phyloP scores from a whole-genome alignment of 306 rosid genomes.

The Ziziphus jujuba region DNA sequence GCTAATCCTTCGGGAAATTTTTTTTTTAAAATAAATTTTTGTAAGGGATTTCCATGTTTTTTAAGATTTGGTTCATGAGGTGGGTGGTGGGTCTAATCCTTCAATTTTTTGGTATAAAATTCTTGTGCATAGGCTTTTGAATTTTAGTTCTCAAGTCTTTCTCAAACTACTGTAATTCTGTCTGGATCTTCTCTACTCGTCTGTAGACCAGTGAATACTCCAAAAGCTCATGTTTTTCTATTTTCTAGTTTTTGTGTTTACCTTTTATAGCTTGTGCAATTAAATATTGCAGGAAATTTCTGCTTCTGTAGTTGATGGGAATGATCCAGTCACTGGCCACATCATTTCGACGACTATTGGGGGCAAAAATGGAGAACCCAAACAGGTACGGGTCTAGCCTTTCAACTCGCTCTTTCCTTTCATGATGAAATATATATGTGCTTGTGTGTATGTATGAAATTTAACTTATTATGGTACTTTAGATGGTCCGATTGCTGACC shows the following conservation, averaged over 20 bases:
- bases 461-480: slow-evolving; percentile 1
- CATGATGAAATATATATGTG: background rate
- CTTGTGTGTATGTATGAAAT: background rate
- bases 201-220: background rate
- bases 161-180: background rate
- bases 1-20: background rate
- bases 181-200: background rate
- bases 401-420: background rate
- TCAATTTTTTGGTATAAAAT: too few species aligned
- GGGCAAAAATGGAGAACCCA: slow-evolving; percentile 95
- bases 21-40: background rate
- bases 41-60: background rate
- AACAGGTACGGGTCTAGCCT: slow-evolving; percentile 57
- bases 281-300: slow-evolving; percentile 68
- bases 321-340: slow-evolving; percentile 87
- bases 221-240: background rate
- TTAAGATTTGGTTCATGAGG: background rate
- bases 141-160: background rate
- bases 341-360: slow-evolving; percentile 93
- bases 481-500: slow-evolving; percentile 1
- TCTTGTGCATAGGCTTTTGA: background rate
- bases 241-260: background rate
- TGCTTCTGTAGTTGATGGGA: slow-evolving; percentile 70
- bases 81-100: too few species aligned
- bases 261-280: slow-evolving; percentile 19